Percentiles rank a stretch among this genome's conserved stretches.
These are phyloP conservation scores for Lachancea thermotolerans DNA, from an alignment of 805 yeast species.

Conservation along the genomic window DNA sequence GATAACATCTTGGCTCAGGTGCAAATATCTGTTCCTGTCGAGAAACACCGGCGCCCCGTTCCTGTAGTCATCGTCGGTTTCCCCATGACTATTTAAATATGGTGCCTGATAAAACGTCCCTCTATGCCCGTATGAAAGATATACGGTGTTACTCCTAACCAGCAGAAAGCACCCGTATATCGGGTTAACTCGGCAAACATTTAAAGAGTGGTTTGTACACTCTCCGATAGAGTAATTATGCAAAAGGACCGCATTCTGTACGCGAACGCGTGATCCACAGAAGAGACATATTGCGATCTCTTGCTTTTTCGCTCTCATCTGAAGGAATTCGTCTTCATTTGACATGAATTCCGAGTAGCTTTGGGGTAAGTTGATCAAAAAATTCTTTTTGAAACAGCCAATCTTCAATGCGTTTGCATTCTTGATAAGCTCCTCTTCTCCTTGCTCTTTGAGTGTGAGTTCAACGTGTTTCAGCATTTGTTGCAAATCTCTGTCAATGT, in stretches of 20 bases:
- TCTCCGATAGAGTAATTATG: constrained; percentile 59
- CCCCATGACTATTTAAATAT: constrained; percentile 81
- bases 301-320: constrained; percentile 33
- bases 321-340: constrained; percentile 35
- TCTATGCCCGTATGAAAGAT: constrained; percentile 52
- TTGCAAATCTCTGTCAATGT: not conserved
- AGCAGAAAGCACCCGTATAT: constrained; percentile 25
- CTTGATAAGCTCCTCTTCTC: not conserved
- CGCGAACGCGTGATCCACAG: constrained; percentile 63
- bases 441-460: not conserved
- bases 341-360: constrained; percentile 53
- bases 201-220: constrained; percentile 63
- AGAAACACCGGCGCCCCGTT: constrained; percentile 67
- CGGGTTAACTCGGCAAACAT: constrained; percentile 42
- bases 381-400: constrained; percentile 43
- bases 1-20: constrained; percentile 64
- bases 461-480: not conserved
- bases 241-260: constrained; percentile 48
- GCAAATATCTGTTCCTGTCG: constrained; percentile 54
- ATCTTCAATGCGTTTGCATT: not conserved
- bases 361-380: constrained; percentile 56
- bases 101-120: constrained; percentile 87
- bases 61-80: constrained; percentile 64
- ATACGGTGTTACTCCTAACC: constrained; percentile 25
- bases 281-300: constrained; percentile 86